Evolutionary conservation across 1,139 yeast genomes (phyloP).

Genomic region (Suhomyces choctaworum): DNA sequence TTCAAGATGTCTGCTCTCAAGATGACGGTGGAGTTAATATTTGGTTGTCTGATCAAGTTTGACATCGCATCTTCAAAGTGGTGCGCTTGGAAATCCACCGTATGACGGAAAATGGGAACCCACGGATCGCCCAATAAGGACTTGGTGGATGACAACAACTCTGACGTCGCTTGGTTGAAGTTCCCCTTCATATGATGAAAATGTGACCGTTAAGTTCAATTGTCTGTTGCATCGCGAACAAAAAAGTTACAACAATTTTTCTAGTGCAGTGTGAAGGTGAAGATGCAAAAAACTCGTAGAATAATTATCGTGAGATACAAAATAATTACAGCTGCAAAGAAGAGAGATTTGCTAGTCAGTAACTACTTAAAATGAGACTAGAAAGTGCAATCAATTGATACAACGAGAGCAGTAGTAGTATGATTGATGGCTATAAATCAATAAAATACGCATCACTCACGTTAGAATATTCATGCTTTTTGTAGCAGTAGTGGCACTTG

Average conservation of each 20-base stretch:
- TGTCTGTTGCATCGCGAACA: too few relatives aligned
- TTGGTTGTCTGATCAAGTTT: constrained; percentile 80
- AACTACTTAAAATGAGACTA: too few relatives aligned
- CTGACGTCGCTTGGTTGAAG: background rate
- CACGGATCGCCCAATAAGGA: constrained; percentile 66
- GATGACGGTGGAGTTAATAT: constrained; percentile 88
- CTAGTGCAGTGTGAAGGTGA: too few relatives aligned
- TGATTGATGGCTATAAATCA: constrained; percentile 40
- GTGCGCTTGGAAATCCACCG: constrained; percentile 43
- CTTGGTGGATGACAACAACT: constrained; percentile 7
- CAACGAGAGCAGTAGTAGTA: too few relatives aligned
- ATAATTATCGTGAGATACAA: too few relatives aligned
- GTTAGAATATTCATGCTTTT: constrained; percentile 44
- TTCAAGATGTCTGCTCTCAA: constrained; percentile 81
- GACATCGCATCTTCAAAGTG: constrained; percentile 79
- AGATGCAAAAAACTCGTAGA: too few relatives aligned
- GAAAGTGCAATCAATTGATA: too few relatives aligned
- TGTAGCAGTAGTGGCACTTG: constrained; percentile 52
- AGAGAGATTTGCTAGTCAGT: too few relatives aligned
- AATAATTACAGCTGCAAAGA: too few relatives aligned
- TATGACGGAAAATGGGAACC: constrained; percentile 55
- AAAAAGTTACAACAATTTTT: too few relatives aligned
- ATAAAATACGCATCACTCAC: constrained; percentile 47
- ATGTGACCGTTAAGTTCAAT: too few relatives aligned
- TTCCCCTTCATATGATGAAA: background rate